Evolutionary conservation across 352 stramenopile genomes (phyloP).

Genomic region (Globisporangium alternatum): DNA sequence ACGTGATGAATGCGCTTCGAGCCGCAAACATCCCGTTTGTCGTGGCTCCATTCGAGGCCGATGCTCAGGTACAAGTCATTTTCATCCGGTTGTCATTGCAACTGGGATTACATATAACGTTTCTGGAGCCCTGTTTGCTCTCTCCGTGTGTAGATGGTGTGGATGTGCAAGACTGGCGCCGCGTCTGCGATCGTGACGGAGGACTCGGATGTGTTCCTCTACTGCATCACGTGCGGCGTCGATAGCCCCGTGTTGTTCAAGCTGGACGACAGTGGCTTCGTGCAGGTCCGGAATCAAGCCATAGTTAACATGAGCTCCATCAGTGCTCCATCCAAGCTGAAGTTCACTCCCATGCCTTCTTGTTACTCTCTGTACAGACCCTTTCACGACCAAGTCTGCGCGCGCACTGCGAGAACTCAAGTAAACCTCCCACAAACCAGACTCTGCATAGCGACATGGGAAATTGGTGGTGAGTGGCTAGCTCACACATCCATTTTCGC

Average conservation of each 20-base stretch:
- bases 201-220: conserved; percentile 79
- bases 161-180: conserved; percentile 63
- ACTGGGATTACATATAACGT: too few relatives aligned
- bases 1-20: conserved; percentile 55
- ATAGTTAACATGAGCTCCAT: not conserved
- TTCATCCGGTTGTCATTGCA: not conserved
- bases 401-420: conserved; percentile 32
- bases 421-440: conserved; percentile 18
- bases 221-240: conserved; percentile 56
- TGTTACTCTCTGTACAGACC: conserved; percentile 21
- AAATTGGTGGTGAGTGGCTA: not conserved
- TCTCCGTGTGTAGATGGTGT: conserved; percentile 50
- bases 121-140: not conserved
- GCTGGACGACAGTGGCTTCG: conserved; percentile 57
- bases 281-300: conserved; percentile 28
- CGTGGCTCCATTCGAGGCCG: conserved; percentile 72
- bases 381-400: conserved; percentile 58
- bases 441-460: not conserved
- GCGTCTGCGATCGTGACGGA: conserved; percentile 74
- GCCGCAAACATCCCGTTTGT: conserved; percentile 47
- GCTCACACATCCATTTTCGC: not conserved
- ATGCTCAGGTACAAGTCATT: conserved; percentile 38
- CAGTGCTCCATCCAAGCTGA: not conserved
- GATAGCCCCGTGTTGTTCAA: conserved; percentile 65
- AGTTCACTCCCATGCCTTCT: not conserved